Percentiles rank a stretch among this genome's conserved stretches.
Conservation (phyloP, 805 yeast species). For the Wickerhamiella brachini region DNA sequence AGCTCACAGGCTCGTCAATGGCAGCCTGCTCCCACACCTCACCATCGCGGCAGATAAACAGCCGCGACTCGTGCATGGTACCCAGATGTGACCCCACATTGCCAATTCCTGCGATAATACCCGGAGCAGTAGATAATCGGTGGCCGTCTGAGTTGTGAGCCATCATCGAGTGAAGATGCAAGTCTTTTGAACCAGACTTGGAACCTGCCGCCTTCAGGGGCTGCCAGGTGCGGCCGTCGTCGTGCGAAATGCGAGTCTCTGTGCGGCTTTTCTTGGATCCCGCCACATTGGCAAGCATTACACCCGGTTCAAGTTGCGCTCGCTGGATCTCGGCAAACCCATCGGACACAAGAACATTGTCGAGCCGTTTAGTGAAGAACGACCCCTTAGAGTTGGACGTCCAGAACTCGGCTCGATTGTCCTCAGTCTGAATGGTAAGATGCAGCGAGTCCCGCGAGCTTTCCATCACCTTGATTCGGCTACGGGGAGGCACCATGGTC, state of each 20-base stretch:
- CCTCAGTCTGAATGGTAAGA: neutral
- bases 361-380: conserved; percentile 33
- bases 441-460: neutral
- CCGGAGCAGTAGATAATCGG: conserved; percentile 24
- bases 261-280: conserved; percentile 10
- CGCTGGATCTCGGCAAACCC: conserved; percentile 29
- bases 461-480: neutral
- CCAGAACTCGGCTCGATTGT: conserved; percentile 15
- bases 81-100: conserved; percentile 22
- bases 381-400: conserved; percentile 39
- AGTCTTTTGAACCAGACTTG: neutral
- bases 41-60: conserved; percentile 31
- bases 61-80: conserved; percentile 25
- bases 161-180: neutral
- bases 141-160: neutral
- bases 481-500: neutral
- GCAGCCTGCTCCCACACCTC: neutral
- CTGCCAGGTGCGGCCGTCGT: conserved; percentile 28
- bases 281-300: conserved; percentile 37
- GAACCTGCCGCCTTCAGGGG: neutral
- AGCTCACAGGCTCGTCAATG: neutral
- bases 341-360: conserved; percentile 19
- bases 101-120: conserved; percentile 33
- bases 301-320: conserved; percentile 45
- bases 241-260: conserved; percentile 26